Evolutionary conservation across 2,329 filamentous ascomycete species (phyloP), one percentile per base, ranked within the genome.

Genomic region (Penicillium sp.): DNA sequence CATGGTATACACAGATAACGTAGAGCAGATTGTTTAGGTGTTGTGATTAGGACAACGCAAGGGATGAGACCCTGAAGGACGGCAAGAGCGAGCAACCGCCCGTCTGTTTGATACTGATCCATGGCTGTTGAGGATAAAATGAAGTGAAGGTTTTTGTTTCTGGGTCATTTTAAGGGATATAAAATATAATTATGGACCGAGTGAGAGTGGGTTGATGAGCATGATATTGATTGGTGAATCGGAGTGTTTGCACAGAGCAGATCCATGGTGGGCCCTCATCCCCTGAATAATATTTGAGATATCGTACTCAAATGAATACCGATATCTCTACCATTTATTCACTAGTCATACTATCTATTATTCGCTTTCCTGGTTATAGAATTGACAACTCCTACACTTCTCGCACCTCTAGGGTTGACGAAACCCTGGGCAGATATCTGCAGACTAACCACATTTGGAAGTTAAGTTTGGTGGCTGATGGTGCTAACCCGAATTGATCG

Each of bases 1-100:
- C 47, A 51, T 45, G 58, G 53, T 16, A 64, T 60, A 9, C 55
- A 39, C 6, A 61, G 19, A 19, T 59, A 64, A 21, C 63, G 62
- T 4, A 58, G 16, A 11, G 23, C 16, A 15, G 62, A 63, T 2
- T 15, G 31, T 38, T 57, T 59, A 2, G 58, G 31, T 15, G 60
- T 64, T 23, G 55, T 33, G n/a, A 55, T 21, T 3, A 65, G 40
- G 21, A 60, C 10, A 6, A 49, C 49, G 6, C 52, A 44, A n/a
- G 58, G 58, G 19, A 53, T 53, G 40, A 53, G 41, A 5, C 23
- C 9, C n/a, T 47, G 40, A 9, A 53, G 31, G 19, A 31, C 1
- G 33, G 6, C 5, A 11, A 36, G 13, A 38, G 21, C 33, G 33
- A 53, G 4, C 25, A 53, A 9, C 4, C 41, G 33, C 15, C 33